Percentiles rank a stretch among this genome's conserved stretches.
Conservation (phyloP, 495 filamentous ascomycete genomes). For the Daldinia caldariorum region DNA sequence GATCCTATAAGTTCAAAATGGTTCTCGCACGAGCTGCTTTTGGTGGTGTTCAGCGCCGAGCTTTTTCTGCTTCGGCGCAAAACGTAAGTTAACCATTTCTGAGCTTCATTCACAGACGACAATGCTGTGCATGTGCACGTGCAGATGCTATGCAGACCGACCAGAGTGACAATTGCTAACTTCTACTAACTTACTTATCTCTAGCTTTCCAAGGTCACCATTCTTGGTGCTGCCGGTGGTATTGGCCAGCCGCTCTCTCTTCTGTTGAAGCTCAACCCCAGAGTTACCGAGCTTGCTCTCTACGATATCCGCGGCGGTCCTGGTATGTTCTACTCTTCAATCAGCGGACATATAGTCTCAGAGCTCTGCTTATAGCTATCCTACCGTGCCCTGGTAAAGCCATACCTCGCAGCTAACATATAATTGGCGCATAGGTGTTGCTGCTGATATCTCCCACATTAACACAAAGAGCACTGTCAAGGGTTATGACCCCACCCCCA, state of each 20-base stretch:
- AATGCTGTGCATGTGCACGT: constrained; percentile 11
- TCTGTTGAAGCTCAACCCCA: constrained; percentile 96
- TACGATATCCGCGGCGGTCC: constrained; percentile 97
- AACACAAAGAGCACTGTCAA: constrained; percentile 97
- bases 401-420: constrained; percentile 21
- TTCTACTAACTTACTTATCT: constrained; percentile 2
- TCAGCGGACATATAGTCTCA: not conserved
- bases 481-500: constrained; percentile 81
- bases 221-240: constrained; percentile 94
- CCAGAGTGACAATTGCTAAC: constrained; percentile 32
- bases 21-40: constrained; percentile 46
- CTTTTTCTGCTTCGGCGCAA: constrained; percentile 91
- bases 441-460: constrained; percentile 96
- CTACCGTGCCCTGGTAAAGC: not conserved
- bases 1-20: constrained; percentile 31
- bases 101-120: constrained; percentile 22
- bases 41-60: constrained; percentile 75
- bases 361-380: not conserved
- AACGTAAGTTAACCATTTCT: constrained; percentile 68
- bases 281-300: constrained; percentile 87
- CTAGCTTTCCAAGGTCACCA: constrained; percentile 94
- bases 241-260: constrained; percentile 98
- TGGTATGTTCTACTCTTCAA: constrained; percentile 66
- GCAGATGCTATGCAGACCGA: too few relatives aligned
- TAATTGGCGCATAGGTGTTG: constrained; percentile 74